Evolutionary conservation across 2,329 filamentous ascomycete genomes (phyloP).

Genomic region (Aspergillus spinulosporus): DNA sequence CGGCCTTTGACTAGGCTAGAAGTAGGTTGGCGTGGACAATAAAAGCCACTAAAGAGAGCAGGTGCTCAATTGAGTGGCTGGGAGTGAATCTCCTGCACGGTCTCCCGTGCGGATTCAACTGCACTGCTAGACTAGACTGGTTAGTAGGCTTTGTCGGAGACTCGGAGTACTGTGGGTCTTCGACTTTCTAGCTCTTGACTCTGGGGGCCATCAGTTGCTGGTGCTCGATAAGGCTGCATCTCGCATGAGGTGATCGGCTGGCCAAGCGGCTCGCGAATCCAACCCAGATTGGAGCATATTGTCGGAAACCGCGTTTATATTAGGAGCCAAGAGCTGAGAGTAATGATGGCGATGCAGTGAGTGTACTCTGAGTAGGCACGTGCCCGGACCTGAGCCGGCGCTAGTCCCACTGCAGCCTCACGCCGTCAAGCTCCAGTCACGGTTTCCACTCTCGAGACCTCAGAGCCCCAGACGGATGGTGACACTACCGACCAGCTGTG

Average conservation of each 20-base stretch:
- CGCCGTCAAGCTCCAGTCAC: background rate
- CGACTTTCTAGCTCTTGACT: background rate
- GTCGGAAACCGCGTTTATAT: background rate
- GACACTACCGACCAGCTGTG: background rate
- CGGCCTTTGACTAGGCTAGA: background rate
- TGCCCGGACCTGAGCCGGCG: background rate
- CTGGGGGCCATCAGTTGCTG: background rate
- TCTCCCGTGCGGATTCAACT: background rate
- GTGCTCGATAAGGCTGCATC: background rate
- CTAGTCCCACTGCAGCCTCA: slow-evolving; percentile 3
- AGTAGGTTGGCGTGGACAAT: slow-evolving; percentile 5
- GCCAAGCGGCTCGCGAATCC: background rate
- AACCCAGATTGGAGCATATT: background rate
- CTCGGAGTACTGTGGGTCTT: background rate
- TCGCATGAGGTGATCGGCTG: background rate
- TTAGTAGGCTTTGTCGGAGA: background rate
- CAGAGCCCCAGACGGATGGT: background rate
- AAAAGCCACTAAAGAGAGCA: slow-evolving; percentile 9
- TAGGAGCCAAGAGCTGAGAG: too few relatives aligned
- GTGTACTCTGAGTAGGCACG: background rate
- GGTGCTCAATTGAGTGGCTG: slow-evolving; percentile 21
- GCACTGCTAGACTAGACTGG: too few relatives aligned
- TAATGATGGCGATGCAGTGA: too few relatives aligned
- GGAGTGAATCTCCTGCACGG: slow-evolving; percentile 6
- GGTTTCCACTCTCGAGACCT: background rate